Conservation (phyloP, 345 rosid species). For the Gossypium rotundifolium region DNA sequence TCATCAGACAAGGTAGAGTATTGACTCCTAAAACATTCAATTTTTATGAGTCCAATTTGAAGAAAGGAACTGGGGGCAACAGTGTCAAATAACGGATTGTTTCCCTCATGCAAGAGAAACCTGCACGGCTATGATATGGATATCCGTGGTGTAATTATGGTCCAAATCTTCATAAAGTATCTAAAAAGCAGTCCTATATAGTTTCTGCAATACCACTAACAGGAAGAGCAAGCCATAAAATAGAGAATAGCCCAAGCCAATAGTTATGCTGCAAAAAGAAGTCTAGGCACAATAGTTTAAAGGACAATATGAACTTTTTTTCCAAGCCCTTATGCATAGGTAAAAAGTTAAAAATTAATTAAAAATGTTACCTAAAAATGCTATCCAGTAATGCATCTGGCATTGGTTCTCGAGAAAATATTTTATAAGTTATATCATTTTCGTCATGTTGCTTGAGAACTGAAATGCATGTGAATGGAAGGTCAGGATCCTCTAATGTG, state of each 20-base stretch:
- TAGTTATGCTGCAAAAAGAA: background rate
- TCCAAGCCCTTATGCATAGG: background rate
- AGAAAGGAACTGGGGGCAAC: background rate
- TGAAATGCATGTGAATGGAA: constrained; percentile 83
- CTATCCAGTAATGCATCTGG: constrained; percentile 62
- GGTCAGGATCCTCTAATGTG: constrained; percentile 65
- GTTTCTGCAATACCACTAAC: background rate
- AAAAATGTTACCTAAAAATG: constrained; percentile 66
- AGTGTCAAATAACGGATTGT: background rate
- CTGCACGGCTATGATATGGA: background rate
- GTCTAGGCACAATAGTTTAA: background rate
- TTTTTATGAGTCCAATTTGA: background rate
- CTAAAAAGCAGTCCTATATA: background rate
- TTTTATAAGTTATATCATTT: constrained; percentile 63
- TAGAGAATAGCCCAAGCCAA: background rate
- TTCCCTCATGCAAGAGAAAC: background rate
- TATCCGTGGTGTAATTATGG: background rate
- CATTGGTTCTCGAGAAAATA: constrained; percentile 61
- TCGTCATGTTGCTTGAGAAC: constrained; percentile 49
- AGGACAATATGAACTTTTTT: background rate
- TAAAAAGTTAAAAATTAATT: background rate
- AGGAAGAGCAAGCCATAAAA: background rate
- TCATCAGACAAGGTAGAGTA: background rate
- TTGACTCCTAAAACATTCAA: background rate
- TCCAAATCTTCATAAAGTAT: background rate